Conservation (phyloP, 1,284 basidiomycete species). For the Ceratobasidium sp. region DNA sequence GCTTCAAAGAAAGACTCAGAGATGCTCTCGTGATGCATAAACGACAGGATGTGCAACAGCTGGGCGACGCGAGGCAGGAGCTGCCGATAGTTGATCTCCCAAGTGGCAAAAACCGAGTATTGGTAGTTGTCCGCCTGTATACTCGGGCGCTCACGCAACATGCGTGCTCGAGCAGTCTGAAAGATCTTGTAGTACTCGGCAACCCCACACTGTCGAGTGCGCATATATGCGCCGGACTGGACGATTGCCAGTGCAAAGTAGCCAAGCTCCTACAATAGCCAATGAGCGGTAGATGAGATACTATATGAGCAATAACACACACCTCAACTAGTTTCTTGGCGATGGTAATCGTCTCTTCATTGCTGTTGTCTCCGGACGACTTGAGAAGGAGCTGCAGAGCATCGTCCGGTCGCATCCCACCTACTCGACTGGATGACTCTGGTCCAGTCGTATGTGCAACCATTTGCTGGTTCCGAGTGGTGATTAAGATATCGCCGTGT, state of each 20-base stretch:
- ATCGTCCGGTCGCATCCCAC: background rate
- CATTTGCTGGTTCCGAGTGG: constrained; percentile 29
- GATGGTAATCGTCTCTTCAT: background rate
- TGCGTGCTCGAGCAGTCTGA: background rate
- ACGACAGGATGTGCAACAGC: constrained; percentile 12
- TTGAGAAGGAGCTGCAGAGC: background rate
- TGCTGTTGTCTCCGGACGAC: background rate
- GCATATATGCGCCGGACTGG: constrained; percentile 32
- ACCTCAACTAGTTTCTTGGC: background rate
- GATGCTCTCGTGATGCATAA: constrained; percentile 28
- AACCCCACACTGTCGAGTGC: background rate
- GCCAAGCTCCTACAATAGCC: constrained; percentile 4
- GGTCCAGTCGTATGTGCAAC: background rate
- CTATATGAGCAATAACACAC: background rate
- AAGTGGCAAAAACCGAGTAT: background rate
- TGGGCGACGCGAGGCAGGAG: background rate
- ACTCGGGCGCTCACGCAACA: background rate
- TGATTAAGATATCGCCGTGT: constrained; percentile 26
- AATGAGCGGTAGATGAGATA: background rate
- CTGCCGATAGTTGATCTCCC: background rate
- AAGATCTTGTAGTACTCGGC: background rate
- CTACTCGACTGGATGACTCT: background rate
- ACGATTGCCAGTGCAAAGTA: constrained; percentile 1
- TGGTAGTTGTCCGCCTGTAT: background rate
- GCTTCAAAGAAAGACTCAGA: constrained; percentile 7